Evolutionary conservation across 2,329 filamentous ascomycete genomes (phyloP).

Genomic region (Chaetomium olivaceum): DNA sequence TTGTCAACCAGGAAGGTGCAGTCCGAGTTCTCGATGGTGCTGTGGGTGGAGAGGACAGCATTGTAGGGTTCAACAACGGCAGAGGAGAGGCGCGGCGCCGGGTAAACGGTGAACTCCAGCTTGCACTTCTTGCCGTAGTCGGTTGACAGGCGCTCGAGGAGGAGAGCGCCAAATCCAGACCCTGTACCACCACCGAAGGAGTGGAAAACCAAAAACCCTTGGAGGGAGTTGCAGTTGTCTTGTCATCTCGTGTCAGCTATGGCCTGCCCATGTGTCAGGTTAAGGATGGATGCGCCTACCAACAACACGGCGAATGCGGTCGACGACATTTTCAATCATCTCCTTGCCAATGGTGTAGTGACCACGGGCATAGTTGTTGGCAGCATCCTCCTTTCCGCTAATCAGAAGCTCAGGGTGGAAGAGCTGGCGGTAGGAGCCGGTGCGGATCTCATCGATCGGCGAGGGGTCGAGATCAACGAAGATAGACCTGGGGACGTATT

Average conservation of each 20-base stretch:
- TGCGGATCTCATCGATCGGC: conserved; percentile 73
- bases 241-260: conserved; percentile 19
- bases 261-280: neutral
- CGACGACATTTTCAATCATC: conserved; percentile 70
- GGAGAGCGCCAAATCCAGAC: conserved; percentile 70
- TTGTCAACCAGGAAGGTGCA: conserved; percentile 77
- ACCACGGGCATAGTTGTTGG: conserved; percentile 76
- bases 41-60: conserved; percentile 71
- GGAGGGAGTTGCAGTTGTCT: conserved; percentile 73
- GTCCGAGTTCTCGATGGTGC: conserved; percentile 76
- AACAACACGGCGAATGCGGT: conserved; percentile 68
- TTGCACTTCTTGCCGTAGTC: conserved; percentile 78
- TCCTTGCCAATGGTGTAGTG: conserved; percentile 78
- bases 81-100: conserved; percentile 67
- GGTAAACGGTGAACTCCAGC: conserved; percentile 73
- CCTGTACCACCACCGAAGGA: conserved; percentile 73
- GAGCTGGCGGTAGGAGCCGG: conserved; percentile 65
- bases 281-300: conserved; percentile 44
- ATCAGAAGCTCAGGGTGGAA: conserved; percentile 73
- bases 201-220: conserved; percentile 74
- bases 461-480: conserved; percentile 74
- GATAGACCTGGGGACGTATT: conserved; percentile 71
- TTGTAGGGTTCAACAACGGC: conserved; percentile 75
- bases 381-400: conserved; percentile 74
- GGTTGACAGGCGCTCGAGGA: conserved; percentile 70